These are phyloP conservation scores for Thalassiosira exigua DNA, from an alignment of 352 stramenopile genomes.

Conservation along the genomic window DNA sequence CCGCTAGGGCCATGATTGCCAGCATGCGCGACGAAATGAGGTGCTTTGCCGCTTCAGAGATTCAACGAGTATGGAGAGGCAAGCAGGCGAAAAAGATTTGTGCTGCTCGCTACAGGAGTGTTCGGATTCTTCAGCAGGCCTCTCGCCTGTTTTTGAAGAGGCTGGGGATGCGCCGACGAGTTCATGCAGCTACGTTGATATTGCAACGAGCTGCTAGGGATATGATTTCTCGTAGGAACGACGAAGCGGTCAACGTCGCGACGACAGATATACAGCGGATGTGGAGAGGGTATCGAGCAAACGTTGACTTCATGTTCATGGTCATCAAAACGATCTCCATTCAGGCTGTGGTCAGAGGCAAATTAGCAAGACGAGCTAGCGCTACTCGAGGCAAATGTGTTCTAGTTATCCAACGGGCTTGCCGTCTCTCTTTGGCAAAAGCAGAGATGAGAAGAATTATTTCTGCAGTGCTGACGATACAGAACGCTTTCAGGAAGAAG, in stretches of 20 bases:
- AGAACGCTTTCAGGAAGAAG: conserved; percentile 26
- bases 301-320: conserved; percentile 65
- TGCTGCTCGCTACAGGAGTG: too few species aligned
- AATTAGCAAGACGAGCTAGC: not conserved
- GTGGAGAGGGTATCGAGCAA: conserved; percentile 63
- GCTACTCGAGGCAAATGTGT: conserved; percentile 1
- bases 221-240: conserved; percentile 28
- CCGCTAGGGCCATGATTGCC: conserved; percentile 43
- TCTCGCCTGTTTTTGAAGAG: conserved; percentile 13
- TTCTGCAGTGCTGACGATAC: conserved; percentile 65
- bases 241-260: conserved; percentile 27
- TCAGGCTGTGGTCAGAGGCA: conserved; percentile 39
- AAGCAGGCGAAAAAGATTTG: conserved; percentile 57
- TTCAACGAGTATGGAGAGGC: conserved; percentile 76
- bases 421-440: conserved; percentile 40
- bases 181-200: conserved; percentile 14
- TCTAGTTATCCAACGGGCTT: conserved; percentile 46
- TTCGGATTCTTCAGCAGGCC: too few species aligned
- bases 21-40: not conserved
- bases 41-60: conserved; percentile 51
- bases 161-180: not conserved
- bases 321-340: conserved; percentile 57
- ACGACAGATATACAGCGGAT: conserved; percentile 70
- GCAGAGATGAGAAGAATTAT: conserved; percentile 41
- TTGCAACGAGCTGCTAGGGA: conserved; percentile 38